phyloP scores from a whole-genome alignment of 768 basidiomycete genomes.

The Asterophora lycoperdoides region DNA sequence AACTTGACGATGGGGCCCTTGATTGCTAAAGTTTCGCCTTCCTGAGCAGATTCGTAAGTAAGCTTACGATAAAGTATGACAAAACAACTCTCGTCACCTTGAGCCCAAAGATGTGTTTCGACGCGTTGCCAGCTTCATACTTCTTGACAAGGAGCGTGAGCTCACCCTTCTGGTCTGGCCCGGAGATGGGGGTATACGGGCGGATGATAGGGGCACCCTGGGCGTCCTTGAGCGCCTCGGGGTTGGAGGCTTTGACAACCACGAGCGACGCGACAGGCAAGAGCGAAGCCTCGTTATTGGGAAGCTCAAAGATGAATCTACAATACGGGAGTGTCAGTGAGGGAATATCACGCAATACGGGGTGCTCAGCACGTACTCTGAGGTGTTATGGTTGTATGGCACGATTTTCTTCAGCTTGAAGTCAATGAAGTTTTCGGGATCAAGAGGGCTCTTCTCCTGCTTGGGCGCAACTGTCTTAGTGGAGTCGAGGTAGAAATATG shows the following conservation, averaged over 20 bases:
- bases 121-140: slow-evolving; percentile 78
- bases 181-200: slow-evolving; percentile 91
- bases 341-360: neutral
- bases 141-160: slow-evolving; percentile 82
- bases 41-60: slow-evolving; percentile 24
- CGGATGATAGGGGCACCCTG: slow-evolving; percentile 87
- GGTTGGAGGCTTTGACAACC: slow-evolving; percentile 68
- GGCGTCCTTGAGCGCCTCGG: slow-evolving; percentile 56
- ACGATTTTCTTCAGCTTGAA: slow-evolving; percentile 78
- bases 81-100: slow-evolving; percentile 35
- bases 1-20: slow-evolving; percentile 93
- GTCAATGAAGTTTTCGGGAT: slow-evolving; percentile 70
- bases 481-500: slow-evolving; percentile 49
- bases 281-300: slow-evolving; percentile 71
- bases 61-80: neutral
- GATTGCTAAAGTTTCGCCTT: slow-evolving; percentile 77
- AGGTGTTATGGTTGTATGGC: slow-evolving; percentile 93
- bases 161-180: slow-evolving; percentile 69
- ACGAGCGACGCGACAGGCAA: slow-evolving; percentile 79
- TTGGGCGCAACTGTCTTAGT: slow-evolving; percentile 20
- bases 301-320: slow-evolving; percentile 79
- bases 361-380: slow-evolving; percentile 44
- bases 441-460: slow-evolving; percentile 66
- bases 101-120: slow-evolving; percentile 76
- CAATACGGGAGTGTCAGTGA: neutral